Evolutionary conservation across 495 filamentous ascomycete genomes (phyloP), one percentile per base, ranked within the genome.

Genomic region (Podospora didyma): DNA sequence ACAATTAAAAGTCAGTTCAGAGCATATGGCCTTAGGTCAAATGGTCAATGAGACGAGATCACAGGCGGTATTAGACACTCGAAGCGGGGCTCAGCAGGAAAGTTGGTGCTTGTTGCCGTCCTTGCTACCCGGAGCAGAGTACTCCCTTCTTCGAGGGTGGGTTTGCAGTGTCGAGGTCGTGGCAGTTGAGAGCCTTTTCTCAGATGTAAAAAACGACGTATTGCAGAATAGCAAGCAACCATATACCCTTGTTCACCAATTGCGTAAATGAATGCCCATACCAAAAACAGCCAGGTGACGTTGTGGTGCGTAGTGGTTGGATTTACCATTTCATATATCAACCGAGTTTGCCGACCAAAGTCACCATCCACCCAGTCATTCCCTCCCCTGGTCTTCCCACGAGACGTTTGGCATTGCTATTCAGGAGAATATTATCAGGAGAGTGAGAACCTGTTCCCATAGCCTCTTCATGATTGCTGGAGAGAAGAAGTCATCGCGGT

Each of bases 191-290:
- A 45, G 35, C 53, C 57, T 44, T 48, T 59, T 37, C 47, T 54
- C 51, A 46, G 47, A 47, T 59, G 60, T 56, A 63, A 39, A 47
- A n/a, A 46, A 62, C 49, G 61, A 58, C 45, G 44, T 31, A 51
- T 28, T 9, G 19, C 31, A 11, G 9, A 42, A 17, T 6, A 41
- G 12, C 39, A 42, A 16, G 39, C 39, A 14, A 14, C 39, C 39
- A 5, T 42, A 5, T 5, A 7, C 3, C 39, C 12, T 42, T 42
- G 14, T 4, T 16, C n/a, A 7, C 39, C 39, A 7, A 42, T 7
- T 17, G 39, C 39, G 39, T 12, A 42, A 2, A 7, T 42, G 39
- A 17, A 7, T 31, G 39, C n/a, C 39, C 39, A 7, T 17, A 42
- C n/a, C 12, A 7, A 42, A 17, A 42, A 42, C 10, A 42, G 39